A percentile compares a stretch with the other conserved stretches of the same genome.
phyloP scores from a whole-genome alignment of 352 stramenopile species.

The Phytophthora aleatoria region DNA sequence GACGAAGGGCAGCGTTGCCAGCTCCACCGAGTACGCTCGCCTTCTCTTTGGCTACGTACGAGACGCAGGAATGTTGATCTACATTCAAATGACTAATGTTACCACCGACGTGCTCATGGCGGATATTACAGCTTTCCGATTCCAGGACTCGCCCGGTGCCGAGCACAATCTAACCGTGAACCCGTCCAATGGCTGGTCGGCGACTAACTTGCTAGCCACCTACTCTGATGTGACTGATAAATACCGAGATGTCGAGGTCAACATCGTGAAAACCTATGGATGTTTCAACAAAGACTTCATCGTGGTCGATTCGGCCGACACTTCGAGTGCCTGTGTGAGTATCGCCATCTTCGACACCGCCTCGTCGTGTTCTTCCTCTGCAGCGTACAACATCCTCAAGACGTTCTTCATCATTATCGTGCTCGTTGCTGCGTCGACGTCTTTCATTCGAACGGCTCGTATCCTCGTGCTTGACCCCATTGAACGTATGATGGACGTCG shows the following conservation, averaged over 20 bases:
- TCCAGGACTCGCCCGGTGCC: slow-evolving; percentile 49
- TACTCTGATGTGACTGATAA: slow-evolving; percentile 47
- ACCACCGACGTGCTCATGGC: slow-evolving; percentile 36
- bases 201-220: slow-evolving; percentile 34
- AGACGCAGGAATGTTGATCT: slow-evolving; percentile 59
- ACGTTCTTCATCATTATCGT: slow-evolving; percentile 89
- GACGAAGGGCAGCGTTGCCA: slow-evolving; percentile 17
- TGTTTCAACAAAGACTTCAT: slow-evolving; percentile 75
- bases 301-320: slow-evolving; percentile 52
- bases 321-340: slow-evolving; percentile 63
- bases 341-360: slow-evolving; percentile 89
- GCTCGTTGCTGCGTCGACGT: slow-evolving; percentile 76
- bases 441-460: slow-evolving; percentile 85
- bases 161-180: slow-evolving; percentile 64
- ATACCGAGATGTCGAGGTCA: slow-evolving; percentile 63
- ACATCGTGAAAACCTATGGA: slow-evolving; percentile 79
- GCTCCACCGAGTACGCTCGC: slow-evolving; percentile 55
- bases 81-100: slow-evolving; percentile 64
- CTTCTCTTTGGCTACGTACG: slow-evolving; percentile 75
- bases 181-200: slow-evolving; percentile 62
- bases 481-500: slow-evolving; percentile 91
- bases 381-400: slow-evolving; percentile 87
- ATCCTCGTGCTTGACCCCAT: slow-evolving; percentile 89
- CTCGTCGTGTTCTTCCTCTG: slow-evolving; percentile 43
- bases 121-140: slow-evolving; percentile 49